These are phyloP conservation scores for Polytrichum formosum DNA, from an alignment of 225 moss, liverwort and hornwort genomes.

Conservation along the genomic window DNA sequence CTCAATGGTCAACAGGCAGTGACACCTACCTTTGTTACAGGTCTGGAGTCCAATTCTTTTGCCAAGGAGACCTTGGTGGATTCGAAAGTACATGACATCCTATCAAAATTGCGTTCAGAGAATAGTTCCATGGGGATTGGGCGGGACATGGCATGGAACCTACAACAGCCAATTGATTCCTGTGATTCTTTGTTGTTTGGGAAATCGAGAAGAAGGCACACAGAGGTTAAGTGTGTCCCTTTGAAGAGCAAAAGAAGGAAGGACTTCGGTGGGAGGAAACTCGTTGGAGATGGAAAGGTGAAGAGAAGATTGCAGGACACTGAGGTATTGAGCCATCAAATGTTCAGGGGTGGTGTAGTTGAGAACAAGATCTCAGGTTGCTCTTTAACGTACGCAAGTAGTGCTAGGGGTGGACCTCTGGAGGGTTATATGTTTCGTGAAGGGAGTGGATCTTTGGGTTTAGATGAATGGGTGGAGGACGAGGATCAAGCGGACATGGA, in stretches of 20 bases:
- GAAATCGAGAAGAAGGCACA: constrained; percentile 4
- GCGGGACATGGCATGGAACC: not conserved
- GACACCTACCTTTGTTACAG: constrained; percentile 8
- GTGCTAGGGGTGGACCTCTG: not conserved
- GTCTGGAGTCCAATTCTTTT: not conserved
- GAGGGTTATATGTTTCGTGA: not conserved
- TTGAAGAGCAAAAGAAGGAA: constrained; percentile 27
- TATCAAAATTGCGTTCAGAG: constrained; percentile 11
- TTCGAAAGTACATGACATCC: constrained; percentile 7
- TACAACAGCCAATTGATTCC: constrained; percentile 1
- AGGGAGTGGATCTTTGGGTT: not conserved
- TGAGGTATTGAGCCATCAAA: constrained; percentile 12
- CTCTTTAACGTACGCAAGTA: not conserved
- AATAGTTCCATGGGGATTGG: not conserved
- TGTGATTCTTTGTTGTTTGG: constrained; percentile 3
- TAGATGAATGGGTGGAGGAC: constrained; percentile 2
- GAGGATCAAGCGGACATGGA: constrained; percentile 12
- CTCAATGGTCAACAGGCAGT: constrained; percentile 5
- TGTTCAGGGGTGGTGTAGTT: constrained; percentile 10
- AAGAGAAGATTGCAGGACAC: constrained; percentile 25
- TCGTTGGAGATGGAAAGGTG: constrained; percentile 28
- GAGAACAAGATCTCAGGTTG: not conserved
- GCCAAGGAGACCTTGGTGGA: constrained; percentile 9
- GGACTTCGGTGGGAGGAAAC: constrained; percentile 10
- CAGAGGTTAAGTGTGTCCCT: constrained; percentile 11